Percentiles rank a stretch among this genome's conserved stretches.
Conservation (phyloP, 257 asterid genomes). For the Apocynum venetum region DNA sequence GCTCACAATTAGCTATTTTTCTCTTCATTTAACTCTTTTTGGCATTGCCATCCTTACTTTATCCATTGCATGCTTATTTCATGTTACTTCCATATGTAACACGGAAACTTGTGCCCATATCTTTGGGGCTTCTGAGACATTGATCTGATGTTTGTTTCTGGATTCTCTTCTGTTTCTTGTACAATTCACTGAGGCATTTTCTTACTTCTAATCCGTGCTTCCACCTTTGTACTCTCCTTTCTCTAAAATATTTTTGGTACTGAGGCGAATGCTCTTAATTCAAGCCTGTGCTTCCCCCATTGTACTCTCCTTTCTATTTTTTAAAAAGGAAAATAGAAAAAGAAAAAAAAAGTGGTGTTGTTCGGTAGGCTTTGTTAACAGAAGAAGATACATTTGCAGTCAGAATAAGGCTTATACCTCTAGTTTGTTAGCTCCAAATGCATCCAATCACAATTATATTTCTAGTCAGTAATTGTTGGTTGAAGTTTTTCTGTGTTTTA, state of each 20-base stretch:
- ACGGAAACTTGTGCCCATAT: not conserved
- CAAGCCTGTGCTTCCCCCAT: not conserved
- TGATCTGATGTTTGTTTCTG: not conserved
- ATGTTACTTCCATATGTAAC: not conserved
- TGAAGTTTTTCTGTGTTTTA: not conserved
- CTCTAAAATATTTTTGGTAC: not conserved
- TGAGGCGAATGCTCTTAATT: not conserved
- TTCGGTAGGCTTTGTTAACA: not conserved
- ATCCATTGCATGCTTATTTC: not conserved
- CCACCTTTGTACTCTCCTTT: not conserved
- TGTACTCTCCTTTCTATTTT: not conserved
- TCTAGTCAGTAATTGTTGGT: not conserved
- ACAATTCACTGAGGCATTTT: not conserved
- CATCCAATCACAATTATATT: not conserved
- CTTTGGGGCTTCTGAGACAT: not conserved
- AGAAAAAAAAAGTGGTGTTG: not conserved
- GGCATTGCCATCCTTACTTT: not conserved
- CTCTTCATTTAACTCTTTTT: constrained; percentile 2
- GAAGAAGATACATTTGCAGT: not conserved
- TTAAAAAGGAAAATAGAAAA: not conserved
- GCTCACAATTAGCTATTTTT: constrained; percentile 17
- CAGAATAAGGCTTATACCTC: not conserved
- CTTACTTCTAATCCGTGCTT: not conserved
- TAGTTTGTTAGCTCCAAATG: not conserved
- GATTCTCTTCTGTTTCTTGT: not conserved